A percentile compares a stretch with the other conserved stretches of the same genome.
Conservation (phyloP, 139 green algal species). For the Astrephomene gubernaculifera region DNA sequence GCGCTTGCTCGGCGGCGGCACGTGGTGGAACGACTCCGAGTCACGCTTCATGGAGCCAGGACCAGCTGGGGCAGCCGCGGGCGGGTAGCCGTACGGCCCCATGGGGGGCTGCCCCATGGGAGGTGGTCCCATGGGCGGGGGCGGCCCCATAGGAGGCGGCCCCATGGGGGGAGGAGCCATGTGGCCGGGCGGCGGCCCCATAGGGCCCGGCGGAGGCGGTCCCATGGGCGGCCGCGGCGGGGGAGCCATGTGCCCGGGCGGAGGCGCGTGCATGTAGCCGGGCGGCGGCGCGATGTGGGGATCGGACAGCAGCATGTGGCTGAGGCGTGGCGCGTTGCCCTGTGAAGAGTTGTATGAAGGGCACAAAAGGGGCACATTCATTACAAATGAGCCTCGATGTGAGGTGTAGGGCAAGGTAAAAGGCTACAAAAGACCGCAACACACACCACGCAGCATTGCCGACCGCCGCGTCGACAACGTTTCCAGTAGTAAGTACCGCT, state of each 20-base stretch:
- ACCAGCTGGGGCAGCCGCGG: neutral
- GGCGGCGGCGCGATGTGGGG: constrained; percentile 2
- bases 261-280: constrained; percentile 4
- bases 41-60: constrained; percentile 7
- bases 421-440: no score
- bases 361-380: no score
- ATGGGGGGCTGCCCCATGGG: neutral
- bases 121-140: constrained; percentile 1
- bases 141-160: neutral
- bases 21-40: constrained; percentile 21
- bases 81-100: neutral
- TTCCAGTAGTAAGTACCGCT: no score
- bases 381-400: no score
- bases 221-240: neutral
- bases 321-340: constrained; percentile 36
- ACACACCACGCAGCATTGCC: no score
- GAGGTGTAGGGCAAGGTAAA: no score
- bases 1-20: constrained; percentile 21
- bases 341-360: no score
- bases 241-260: neutral
- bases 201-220: neutral
- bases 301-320: constrained; percentile 12
- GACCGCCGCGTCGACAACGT: no score
- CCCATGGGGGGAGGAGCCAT: neutral
- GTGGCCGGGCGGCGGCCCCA: neutral